A percentile compares a stretch with the other conserved stretches of the same genome.
phyloP scores from a whole-genome alignment of 257 asterid genomes.

The Fraxinus anomala region DNA sequence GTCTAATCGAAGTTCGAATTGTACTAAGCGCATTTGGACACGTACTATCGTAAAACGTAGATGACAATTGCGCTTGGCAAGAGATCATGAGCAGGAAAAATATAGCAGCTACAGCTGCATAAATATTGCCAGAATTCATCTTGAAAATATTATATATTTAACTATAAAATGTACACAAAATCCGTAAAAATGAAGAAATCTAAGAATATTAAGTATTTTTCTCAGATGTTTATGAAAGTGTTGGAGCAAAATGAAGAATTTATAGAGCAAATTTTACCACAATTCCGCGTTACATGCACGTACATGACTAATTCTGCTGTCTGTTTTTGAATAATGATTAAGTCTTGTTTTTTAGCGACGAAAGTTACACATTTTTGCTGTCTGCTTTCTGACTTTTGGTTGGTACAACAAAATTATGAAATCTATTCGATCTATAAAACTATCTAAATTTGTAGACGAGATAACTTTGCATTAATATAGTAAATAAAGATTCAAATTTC shows the following conservation, averaged over 20 bases:
- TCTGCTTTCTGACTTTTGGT: background rate
- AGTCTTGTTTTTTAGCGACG: background rate
- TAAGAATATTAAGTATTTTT: background rate
- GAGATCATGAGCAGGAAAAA: conserved; percentile 6
- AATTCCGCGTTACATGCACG: background rate
- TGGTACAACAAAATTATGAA: background rate
- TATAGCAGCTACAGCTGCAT: background rate
- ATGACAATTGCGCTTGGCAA: conserved; percentile 15
- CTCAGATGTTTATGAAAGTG: background rate
- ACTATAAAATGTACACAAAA: background rate
- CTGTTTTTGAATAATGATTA: background rate
- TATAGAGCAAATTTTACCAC: background rate
- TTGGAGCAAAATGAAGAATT: background rate
- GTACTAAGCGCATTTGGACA: conserved; percentile 23
- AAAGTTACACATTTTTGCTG: background rate
- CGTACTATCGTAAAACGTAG: conserved; percentile 15
- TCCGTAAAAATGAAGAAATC: background rate
- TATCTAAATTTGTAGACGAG: background rate
- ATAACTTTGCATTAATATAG: no score
- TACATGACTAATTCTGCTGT: background rate
- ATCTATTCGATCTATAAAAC: no score
- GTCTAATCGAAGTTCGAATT: conserved; percentile 16
- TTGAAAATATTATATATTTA: background rate
- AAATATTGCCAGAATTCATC: background rate
- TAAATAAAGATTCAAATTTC: no score